A percentile compares a stretch with the other conserved stretches of the same genome.
Evolutionary conservation across 1,284 basidiomycete species (phyloP).

Genomic region (Coniferiporia sulphurascens): DNA sequence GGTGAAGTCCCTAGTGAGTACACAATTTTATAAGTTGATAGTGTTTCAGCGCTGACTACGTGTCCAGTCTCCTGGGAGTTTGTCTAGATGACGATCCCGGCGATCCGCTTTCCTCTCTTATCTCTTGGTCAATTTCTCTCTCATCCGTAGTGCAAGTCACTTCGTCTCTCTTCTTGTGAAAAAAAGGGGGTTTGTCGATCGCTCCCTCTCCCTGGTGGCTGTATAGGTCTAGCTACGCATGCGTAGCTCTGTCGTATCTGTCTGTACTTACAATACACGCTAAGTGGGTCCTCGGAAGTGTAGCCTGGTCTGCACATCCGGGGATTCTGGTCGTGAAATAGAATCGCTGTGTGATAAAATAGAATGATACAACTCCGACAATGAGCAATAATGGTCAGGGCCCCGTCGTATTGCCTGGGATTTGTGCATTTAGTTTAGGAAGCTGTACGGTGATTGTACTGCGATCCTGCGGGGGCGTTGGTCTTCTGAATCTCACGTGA

Average conservation of each 20-base stretch:
- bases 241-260: not conserved
- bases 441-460: too few relatives aligned
- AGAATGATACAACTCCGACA: too few relatives aligned
- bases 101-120: conserved; percentile 9
- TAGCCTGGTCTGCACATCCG: not conserved
- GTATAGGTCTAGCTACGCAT: not conserved
- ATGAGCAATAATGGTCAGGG: too few relatives aligned
- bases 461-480: too few relatives aligned
- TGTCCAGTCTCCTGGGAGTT: conserved; percentile 45
- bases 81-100: conserved; percentile 28
- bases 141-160: not conserved
- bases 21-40: not conserved
- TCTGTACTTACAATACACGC: not conserved
- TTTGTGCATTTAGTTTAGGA: too few relatives aligned
- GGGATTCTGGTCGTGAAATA: not conserved
- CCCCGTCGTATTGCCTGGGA: too few relatives aligned
- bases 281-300: not conserved
- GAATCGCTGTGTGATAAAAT: not conserved
- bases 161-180: not conserved
- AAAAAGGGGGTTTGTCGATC: not conserved
- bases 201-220: not conserved
- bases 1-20: conserved; percentile 49
- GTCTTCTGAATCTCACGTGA: too few relatives aligned
- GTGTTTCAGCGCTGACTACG: conserved; percentile 11
- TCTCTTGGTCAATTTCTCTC: conserved; percentile 6